These are phyloP conservation scores for Metrosideros polymorpha DNA, from an alignment of 441 rosid genomes.

Conservation along the genomic window DNA sequence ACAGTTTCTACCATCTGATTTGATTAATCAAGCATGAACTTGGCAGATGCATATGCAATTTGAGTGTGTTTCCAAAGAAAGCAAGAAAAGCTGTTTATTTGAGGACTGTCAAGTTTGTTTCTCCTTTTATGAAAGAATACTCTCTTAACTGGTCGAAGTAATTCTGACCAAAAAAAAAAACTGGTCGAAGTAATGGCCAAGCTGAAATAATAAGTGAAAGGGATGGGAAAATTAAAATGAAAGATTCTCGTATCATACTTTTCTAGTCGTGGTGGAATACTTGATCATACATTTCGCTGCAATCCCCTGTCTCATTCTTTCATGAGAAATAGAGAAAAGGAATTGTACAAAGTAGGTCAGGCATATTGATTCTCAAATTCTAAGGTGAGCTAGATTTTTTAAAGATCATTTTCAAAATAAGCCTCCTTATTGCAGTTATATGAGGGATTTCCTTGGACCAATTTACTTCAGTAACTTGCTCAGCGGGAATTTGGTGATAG, in stretches of 20 bases:
- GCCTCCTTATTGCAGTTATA: background rate
- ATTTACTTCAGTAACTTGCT: background rate
- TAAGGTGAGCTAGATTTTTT: background rate
- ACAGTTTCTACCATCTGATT: background rate
- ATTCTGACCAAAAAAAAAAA: no score
- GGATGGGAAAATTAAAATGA: background rate
- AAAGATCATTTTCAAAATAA: background rate
- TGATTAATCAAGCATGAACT: background rate
- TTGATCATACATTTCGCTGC: background rate
- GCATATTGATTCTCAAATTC: background rate
- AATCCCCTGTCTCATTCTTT: background rate
- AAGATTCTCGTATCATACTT: background rate
- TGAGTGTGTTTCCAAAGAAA: background rate
- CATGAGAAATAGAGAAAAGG: background rate
- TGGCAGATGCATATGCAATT: background rate
- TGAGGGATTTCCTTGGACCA: background rate
- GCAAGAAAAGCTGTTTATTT: background rate
- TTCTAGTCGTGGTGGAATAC: background rate
- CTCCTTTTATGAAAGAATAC: no score
- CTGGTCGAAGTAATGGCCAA: no score
- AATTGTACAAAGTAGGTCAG: background rate
- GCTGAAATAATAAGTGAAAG: background rate
- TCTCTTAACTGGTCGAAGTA: no score
- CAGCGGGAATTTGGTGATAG: background rate
- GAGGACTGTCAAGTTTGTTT: background rate